Evolutionary conservation across 1,139 yeast species (phyloP).

Genomic region (Saccharomyces hybrid): DNA sequence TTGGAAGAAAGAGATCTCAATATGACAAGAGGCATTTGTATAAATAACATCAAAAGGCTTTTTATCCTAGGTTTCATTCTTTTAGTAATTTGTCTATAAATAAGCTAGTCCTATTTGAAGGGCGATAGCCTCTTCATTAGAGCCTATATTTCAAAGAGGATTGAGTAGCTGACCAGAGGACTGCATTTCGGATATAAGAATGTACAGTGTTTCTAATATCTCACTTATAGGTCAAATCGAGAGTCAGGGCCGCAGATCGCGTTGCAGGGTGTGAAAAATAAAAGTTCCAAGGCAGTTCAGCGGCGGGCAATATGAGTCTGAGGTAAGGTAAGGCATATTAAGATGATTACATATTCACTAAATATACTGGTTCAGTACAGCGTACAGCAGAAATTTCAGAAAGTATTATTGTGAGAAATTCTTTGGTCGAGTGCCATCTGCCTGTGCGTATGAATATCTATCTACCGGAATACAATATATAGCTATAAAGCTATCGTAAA

Average conservation of each 20-base stretch:
- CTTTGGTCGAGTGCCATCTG: not conserved
- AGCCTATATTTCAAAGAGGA: not conserved
- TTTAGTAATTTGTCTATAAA: not conserved
- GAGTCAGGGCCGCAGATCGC: not conserved
- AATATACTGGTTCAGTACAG: not conserved
- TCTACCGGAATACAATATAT: not conserved
- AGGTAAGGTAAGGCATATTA: not conserved
- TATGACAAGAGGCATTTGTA: not conserved
- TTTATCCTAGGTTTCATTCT: not conserved
- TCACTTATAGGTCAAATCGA: not conserved
- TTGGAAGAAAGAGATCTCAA: conserved; percentile 98
- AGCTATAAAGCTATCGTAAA: not conserved
- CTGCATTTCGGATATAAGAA: not conserved
- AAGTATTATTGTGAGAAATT: not conserved
- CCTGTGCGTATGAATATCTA: not conserved
- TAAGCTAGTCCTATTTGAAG: not conserved
- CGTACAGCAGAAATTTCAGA: not conserved
- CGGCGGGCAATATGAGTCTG: not conserved
- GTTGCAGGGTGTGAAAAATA: not conserved
- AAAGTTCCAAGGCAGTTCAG: not conserved
- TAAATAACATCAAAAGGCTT: not conserved
- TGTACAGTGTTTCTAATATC: not conserved
- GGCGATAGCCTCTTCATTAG: not conserved
- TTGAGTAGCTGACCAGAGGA: not conserved
- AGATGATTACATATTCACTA: not conserved